phyloP scores from a whole-genome alignment of 306 rosid species.

The Hippophae gyantsensis region DNA sequence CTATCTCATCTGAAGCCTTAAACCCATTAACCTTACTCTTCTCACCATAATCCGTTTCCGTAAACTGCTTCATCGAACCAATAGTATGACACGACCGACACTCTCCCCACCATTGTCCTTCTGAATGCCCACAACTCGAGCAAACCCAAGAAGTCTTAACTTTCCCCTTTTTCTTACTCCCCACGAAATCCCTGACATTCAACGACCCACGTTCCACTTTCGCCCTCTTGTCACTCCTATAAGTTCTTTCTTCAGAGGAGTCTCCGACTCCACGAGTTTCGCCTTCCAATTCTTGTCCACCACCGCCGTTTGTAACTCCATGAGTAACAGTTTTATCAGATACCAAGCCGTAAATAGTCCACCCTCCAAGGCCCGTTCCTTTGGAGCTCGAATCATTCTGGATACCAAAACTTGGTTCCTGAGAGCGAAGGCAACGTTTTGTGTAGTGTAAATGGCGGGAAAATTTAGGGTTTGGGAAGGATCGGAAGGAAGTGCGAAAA shows the following conservation, averaged over 20 bases:
- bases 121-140: constrained; percentile 42
- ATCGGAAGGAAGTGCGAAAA: constrained; percentile 23
- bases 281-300: constrained; percentile 8
- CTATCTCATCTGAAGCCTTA: constrained; percentile 36
- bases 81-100: constrained; percentile 39
- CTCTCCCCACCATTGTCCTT: constrained; percentile 73
- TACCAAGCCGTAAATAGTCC: constrained; percentile 36
- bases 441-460: constrained; percentile 26
- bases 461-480: constrained; percentile 21
- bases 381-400: constrained; percentile 1
- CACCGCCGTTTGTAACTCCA: constrained; percentile 1
- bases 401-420: constrained; percentile 12
- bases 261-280: constrained; percentile 15
- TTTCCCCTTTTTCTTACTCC: constrained; percentile 37
- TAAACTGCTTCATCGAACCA: constrained; percentile 42
- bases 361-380: constrained; percentile 8
- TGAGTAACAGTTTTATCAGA: constrained; percentile 7
- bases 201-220: constrained; percentile 13
- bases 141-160: constrained; percentile 60
- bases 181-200: constrained; percentile 7
- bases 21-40: constrained; percentile 24
- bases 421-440: constrained; percentile 10
- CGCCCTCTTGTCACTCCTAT: constrained; percentile 21
- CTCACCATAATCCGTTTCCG: constrained; percentile 17
- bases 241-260: constrained; percentile 9